These are phyloP conservation scores for Cladosporium velox DNA, from an alignment of 2,329 filamentous ascomycete genomes.

Conservation along the genomic window DNA sequence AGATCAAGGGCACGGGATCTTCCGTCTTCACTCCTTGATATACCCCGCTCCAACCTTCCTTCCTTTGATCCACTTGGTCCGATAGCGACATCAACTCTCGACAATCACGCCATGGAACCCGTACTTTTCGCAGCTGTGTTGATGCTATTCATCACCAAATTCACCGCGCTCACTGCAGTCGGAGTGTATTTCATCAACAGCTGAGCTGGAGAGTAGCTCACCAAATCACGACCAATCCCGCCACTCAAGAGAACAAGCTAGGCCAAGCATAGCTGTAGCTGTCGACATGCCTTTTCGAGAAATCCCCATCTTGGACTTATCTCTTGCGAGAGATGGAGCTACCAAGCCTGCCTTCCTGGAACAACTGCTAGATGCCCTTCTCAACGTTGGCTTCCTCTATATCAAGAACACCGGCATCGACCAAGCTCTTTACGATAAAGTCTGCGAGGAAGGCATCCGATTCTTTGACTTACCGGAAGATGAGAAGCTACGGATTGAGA, in stretches of 20 bases:
- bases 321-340: conserved; percentile 61
- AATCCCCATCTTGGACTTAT: conserved; percentile 77
- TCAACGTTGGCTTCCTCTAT: conserved; percentile 88
- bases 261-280: neutral
- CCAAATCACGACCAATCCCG: neutral
- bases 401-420: conserved; percentile 77
- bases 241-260: neutral
- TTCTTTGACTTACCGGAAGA: conserved; percentile 77
- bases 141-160: conserved; percentile 26
- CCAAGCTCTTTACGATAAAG: conserved; percentile 63
- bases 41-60: conserved; percentile 11
- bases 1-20: conserved; percentile 1
- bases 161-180: conserved; percentile 23
- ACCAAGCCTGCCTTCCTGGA: conserved; percentile 73
- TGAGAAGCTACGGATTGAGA: conserved; percentile 67
- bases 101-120: conserved; percentile 25
- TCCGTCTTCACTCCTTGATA: neutral
- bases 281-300: conserved; percentile 58
- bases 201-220: conserved; percentile 1
- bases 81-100: conserved; percentile 4
- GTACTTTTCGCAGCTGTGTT: conserved; percentile 24
- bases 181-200: conserved; percentile 21
- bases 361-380: conserved; percentile 71
- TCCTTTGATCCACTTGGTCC: neutral
- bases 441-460: conserved; percentile 66